Base-by-base conservation (phyloP, 345 rosid genomes). In the Garcia nutans region DNA sequence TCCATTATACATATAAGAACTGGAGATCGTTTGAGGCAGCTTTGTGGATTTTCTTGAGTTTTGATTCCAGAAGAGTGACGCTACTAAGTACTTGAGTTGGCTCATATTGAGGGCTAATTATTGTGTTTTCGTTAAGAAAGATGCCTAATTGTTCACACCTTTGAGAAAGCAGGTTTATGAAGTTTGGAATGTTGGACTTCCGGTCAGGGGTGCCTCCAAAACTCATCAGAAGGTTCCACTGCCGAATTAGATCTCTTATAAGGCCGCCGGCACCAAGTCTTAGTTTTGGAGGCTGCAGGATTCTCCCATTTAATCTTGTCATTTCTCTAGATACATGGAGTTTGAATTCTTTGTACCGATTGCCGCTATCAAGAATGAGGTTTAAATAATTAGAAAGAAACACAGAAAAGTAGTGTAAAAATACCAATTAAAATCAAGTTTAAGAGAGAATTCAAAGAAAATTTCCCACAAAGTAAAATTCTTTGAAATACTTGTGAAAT, bases 91-190 rank as follows among this genome's bases (percentile, higher is more conserved):
- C 87, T 41, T 91, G 90, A 61, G 83, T 87, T 55, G 91, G 79
- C 75, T 95, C 98, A 49, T 89, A 90, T 52, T 87, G 88, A 12
- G 92, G 94, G 50, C 84, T 76, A 6, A 86, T 62, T 42, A 77
- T 75, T 61, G 98, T 82, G 70, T 71, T 91, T 85, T 85, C 93
- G 89, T 84, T 85, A 73, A 95, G 83, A 77, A 84, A 87, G 83
- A 95, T 92, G 42, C 97, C 99, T 62, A 95, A 82, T 69, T 93
- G 94, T 77, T 89, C 96, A 81, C 99, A 95, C 74, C 96, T 89
- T 67, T 90, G 94, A 84, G 91, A 90, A 8, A 95, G 77, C 87
- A 87, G 96, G 81, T 76, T 88, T 79, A 91, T 85, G 88, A 95
- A 95, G 78, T 87, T 95, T 3, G 93, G 89, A 65, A 93, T 85